Evolutionary conservation across 139 green algal species (phyloP), one percentile per base, ranked within the genome.

Genomic region (Chlamydomonas urium): DNA sequence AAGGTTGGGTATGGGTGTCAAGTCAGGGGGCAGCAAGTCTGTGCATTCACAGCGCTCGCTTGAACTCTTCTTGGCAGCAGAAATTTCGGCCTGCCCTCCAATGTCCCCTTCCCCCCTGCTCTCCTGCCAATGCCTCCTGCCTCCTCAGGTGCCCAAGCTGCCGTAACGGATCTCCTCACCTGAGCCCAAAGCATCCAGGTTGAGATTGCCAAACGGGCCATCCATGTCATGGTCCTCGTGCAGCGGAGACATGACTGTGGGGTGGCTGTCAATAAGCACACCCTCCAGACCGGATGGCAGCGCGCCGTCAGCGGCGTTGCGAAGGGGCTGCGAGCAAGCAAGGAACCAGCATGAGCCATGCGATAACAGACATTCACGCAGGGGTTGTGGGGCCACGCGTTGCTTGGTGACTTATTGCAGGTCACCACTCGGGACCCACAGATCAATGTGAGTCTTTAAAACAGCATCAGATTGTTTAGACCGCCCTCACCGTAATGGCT

Each of bases 171-270:
- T 56, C 17, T 56, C 45, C 45, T 63, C 29, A 63, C 53, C 53
- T 63, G 53, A 63, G 10, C 53, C 53, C 53, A 63, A 34, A 10
- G 53, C 26, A 6, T 63, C 53, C 19, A 63, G 26, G 29, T 21
- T 63, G 53, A 63, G 53, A n/a, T n/a, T n/a, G 53, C 29, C 53
- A 26, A 63, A 63, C 17, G 53, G 53, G n/a, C 21, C 29, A 26
- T 63, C 53, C 53, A 63, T 63, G 53, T 31, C 53, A 63, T 63
- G 6, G 6, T 63, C 53, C 14, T 6, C 24, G 29, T 34, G n/a
- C 53, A 21, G 26, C n/a, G 53, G 53, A 6, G 53, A 50, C 10
- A 14, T 14, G 42, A 14, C 42, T 8, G 42, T 24, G 14, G 14
- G 10, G 14, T 8, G 10, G 42, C 42, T 14, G 42, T 24, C 42